Evolutionary conservation across 140 eudicot species (phyloP).

Genomic region (Cichorium intybus): DNA sequence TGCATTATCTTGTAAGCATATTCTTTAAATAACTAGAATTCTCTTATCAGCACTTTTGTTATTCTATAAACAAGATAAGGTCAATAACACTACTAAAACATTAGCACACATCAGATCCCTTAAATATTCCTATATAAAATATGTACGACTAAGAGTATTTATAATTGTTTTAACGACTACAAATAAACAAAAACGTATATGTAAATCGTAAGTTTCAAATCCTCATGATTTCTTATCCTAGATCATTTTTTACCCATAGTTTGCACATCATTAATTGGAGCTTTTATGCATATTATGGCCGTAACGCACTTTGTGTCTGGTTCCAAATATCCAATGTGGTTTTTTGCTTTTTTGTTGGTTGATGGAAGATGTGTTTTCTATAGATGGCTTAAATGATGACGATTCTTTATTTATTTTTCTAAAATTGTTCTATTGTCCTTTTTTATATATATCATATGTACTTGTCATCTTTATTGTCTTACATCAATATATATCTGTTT

Average conservation of each 20-base stretch:
- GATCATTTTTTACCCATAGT: background rate
- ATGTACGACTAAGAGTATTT: background rate
- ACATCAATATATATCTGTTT: no score
- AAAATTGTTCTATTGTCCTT: no score
- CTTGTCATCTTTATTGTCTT: no score
- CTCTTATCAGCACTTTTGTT: slow-evolving; percentile 16
- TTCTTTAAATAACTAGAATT: slow-evolving; percentile 19
- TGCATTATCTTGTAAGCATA: slow-evolving; percentile 31
- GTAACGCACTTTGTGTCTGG: background rate
- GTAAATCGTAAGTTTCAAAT: background rate
- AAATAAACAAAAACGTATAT: background rate
- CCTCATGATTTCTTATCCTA: background rate
- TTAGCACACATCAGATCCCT: background rate
- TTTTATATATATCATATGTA: no score
- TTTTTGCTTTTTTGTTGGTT: background rate
- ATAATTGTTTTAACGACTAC: background rate
- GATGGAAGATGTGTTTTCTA: no score
- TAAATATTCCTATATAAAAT: background rate
- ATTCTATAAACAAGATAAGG: slow-evolving; percentile 30
- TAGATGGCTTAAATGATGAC: no score
- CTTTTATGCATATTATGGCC: no score
- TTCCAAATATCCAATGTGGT: no score
- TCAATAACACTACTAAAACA: background rate
- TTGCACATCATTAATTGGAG: no score
- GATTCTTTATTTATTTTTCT: no score